Evolutionary conservation across 176 grass and related monocot genomes (phyloP), one percentile per base, ranked within the genome.

Genomic region (Oryza longistaminata): DNA sequence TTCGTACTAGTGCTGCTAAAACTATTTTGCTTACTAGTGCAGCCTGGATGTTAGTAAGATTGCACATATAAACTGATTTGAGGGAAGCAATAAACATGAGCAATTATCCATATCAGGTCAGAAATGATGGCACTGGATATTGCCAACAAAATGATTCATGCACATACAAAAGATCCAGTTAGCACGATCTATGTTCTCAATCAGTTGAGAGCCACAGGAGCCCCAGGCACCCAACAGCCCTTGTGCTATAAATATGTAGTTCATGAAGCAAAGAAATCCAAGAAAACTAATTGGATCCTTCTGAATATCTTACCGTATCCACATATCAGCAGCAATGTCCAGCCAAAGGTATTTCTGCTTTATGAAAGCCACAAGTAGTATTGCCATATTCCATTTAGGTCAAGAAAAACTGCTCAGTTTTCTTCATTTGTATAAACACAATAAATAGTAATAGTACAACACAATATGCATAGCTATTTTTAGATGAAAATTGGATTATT

Each of bases 141-240:
- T 52, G 12, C 39, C 25, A 25, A 84, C 42, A 50, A 22, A 44
- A 83, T 83, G 40, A 3, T 86, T 22, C 58, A 72, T 65, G 27
- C 17, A 35, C 7, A 12, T 29, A 31, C 52, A 64, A 34, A 71
- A 72, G 49, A 21, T 37, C 60, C 35, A 44, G 3, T 70, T 44
- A 15, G 58, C 15, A 81, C 2, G 26, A 25, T 62, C 11, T 52
- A n/a, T 80, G 66, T 50, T 68, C 15, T 75, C 49, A 2, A 25
- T 39, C 33, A 39, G 10, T 55, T 21, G 31, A 19, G 49, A 27
- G 66, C 46, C 11, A 45, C 11, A 27, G 37, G 42, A 65, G 11
- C 8, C 34, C 15, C 10, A 64, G 0, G 70, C 12, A 77, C 71
- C 46, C 78, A 87, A 48, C 4, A 81, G 5, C 33, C 33, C 7